Base-by-base conservation (phyloP, 371 early-diverging fungal genomes). In the Mortierella sp. region DNA sequence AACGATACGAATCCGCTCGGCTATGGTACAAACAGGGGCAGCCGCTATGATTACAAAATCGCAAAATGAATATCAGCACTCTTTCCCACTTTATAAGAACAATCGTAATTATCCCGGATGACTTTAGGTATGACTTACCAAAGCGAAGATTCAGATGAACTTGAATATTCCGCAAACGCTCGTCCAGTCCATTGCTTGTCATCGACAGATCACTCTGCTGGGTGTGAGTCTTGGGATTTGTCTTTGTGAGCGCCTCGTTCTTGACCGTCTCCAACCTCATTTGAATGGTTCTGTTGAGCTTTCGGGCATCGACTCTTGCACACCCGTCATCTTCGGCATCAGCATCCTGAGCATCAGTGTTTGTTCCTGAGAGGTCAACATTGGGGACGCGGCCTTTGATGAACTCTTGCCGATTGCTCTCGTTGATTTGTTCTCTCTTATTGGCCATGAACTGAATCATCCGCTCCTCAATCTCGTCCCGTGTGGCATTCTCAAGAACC, bases 201-300 rank as follows among this genome's bases (percentile, higher is more conserved):
- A 71, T 72, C 21, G 74, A 77, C 27, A 41, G 44, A 18, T 80
- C 79, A 18, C 74, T 89, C 21, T 58, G 72, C 35, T 77, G 80
- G 24, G 81, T 38, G 63, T 70, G 75, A 27, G 76, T 72, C 56
- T 74, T 88, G 51, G 94, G 94, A 27, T 95, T 89, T 29, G 93
- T 93, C 43, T 95, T 83, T 51, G 95, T 94, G n/a, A 94, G 93
- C 48, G 94, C 95, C 71, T 93, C 93, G 75, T 96, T 95, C 76
- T 94, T 92, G 32, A 93, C 95, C 43, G 95, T 90, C 72, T 95
- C 95, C 80, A 94, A 90, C 75, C 93, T 95, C 96, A 96, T 96
- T 87, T 96, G 96, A 46, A 95, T 93, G 24, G 92, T 94, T 12
- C 96, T 88, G 80, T 96, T 95, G 51, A 96, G 91, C 79, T 94